These are phyloP conservation scores for Ceriops zippeliana DNA, from an alignment of 345 rosid genomes.

Conservation along the genomic window DNA sequence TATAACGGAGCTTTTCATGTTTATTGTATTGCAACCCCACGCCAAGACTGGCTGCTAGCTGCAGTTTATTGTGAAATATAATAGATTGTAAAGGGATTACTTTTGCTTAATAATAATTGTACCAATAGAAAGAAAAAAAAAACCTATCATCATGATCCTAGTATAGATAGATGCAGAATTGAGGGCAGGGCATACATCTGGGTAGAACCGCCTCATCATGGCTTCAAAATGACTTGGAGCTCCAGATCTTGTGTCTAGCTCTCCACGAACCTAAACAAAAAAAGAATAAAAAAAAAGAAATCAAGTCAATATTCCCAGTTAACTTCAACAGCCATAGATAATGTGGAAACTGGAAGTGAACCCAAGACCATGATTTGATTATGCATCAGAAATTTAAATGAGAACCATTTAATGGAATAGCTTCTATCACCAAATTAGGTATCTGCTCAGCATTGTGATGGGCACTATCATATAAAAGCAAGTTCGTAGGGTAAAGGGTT, in stretches of 20 bases:
- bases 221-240: slow-evolving; percentile 56
- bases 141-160: too few relatives aligned
- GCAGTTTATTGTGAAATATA: slow-evolving; percentile 5
- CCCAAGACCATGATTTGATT: too few relatives aligned
- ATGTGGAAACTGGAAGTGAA: too few relatives aligned
- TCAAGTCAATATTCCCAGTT: slow-evolving; percentile 4
- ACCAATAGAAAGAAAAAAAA: too few relatives aligned
- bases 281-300: not conserved
- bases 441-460: too few relatives aligned
- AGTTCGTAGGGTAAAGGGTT: not conserved
- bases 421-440: too few relatives aligned
- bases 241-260: slow-evolving; percentile 76
- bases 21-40: slow-evolving; percentile 70
- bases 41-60: slow-evolving; percentile 64
- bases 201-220: slow-evolving; percentile 62
- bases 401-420: too few relatives aligned
- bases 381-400: too few relatives aligned
- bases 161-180: not conserved
- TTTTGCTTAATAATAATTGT: too few relatives aligned
- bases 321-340: too few relatives aligned
- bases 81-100: too few relatives aligned
- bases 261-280: slow-evolving; percentile 67
- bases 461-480: not conserved
- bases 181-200: slow-evolving; percentile 45
- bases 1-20: slow-evolving; percentile 60